Evolutionary conservation across 441 rosid species (phyloP).

Genomic region (Erodium trifolium): DNA sequence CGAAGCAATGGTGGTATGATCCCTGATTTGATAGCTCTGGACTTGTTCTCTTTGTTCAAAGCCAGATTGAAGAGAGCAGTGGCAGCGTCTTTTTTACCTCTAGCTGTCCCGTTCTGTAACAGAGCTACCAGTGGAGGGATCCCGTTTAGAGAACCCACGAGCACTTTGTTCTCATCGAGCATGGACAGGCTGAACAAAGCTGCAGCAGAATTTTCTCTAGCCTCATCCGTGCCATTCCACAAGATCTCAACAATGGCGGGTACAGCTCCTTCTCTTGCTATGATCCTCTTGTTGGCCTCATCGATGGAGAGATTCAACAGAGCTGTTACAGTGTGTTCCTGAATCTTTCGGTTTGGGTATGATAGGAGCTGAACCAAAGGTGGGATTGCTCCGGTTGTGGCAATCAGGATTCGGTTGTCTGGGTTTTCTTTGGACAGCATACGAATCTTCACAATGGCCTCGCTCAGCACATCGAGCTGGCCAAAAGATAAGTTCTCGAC

Average conservation of each 20-base stretch:
- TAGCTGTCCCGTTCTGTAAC: slow-evolving; percentile 34
- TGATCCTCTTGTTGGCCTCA: slow-evolving; percentile 43
- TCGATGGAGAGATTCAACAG: slow-evolving; percentile 51
- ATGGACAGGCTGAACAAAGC: slow-evolving; percentile 50
- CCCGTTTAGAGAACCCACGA: slow-evolving; percentile 37
- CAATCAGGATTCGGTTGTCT: slow-evolving; percentile 44
- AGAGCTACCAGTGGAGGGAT: slow-evolving; percentile 48
- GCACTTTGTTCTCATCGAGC: slow-evolving; percentile 51
- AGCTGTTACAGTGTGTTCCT: slow-evolving; percentile 55
- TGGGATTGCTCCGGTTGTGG: slow-evolving; percentile 39
- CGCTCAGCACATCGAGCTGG: slow-evolving; percentile 36
- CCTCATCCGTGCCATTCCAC: slow-evolving; percentile 40
- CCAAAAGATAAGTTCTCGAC: slow-evolving; percentile 47
- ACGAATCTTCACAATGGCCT: slow-evolving; percentile 45
- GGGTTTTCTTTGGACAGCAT: slow-evolving; percentile 51
- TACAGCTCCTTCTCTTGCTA: slow-evolving; percentile 49
- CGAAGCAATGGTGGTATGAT: slow-evolving; percentile 37
- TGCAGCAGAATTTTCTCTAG: slow-evolving; percentile 60
- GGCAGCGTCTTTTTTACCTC: slow-evolving; percentile 60
- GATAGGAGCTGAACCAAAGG: slow-evolving; percentile 39
- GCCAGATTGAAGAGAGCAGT: slow-evolving; percentile 53
- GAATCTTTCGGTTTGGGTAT: slow-evolving; percentile 36
- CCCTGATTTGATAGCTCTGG: slow-evolving; percentile 43
- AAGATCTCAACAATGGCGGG: slow-evolving; percentile 41
- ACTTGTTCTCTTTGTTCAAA: slow-evolving; percentile 42